These are phyloP conservation scores for Trichoderma sp. DNA, from an alignment of 2,329 filamentous ascomycete species.

Conservation along the genomic window DNA sequence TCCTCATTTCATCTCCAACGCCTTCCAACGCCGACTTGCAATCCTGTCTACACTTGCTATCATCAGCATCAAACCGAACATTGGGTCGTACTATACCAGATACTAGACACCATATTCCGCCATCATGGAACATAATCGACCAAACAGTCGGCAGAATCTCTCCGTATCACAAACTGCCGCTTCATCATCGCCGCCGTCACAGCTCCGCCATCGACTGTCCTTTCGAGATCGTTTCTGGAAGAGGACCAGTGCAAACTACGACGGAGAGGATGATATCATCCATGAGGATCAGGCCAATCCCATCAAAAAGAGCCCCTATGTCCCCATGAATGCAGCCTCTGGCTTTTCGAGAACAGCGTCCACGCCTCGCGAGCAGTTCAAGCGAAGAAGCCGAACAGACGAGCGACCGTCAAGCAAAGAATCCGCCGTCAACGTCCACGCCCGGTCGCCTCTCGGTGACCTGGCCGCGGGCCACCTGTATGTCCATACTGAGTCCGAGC, in stretches of 20 bases:
- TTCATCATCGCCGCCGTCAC: background rate
- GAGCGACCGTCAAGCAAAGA: background rate
- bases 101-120: background rate
- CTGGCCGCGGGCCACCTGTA: constrained; percentile 15
- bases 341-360: constrained; percentile 10
- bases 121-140: constrained; percentile 1
- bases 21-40: background rate
- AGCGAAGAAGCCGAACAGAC: background rate
- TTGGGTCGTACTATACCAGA: background rate
- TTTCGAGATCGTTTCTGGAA: constrained; percentile 20
- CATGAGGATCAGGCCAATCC: background rate
- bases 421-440: background rate
- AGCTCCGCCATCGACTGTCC: constrained; percentile 10
- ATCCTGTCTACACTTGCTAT: background rate
- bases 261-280: constrained; percentile 7
- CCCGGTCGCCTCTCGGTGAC: background rate
- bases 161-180: background rate
- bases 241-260: constrained; percentile 14
- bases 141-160: background rate
- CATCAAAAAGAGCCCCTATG: background rate
- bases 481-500: background rate
- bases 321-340: constrained; percentile 16
- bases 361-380: background rate
- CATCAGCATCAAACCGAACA: background rate
- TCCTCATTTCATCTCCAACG: background rate